Conservation (phyloP, 1,284 basidiomycete species). For the Tilletia setariae region DNA sequence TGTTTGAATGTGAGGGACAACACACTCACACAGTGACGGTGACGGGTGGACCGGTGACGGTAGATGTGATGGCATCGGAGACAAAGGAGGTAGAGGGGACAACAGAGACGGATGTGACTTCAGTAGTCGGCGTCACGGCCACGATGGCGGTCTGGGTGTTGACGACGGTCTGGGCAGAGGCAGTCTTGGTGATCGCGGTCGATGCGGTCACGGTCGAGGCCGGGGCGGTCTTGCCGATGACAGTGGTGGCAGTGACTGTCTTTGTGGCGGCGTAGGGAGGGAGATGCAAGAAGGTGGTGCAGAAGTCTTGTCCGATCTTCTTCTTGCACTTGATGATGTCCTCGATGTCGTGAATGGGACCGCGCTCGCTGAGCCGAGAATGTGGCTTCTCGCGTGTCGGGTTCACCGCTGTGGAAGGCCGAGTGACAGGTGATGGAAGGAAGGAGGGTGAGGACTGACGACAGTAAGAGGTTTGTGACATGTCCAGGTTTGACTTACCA, state of each 20-base stretch:
- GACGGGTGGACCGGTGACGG: neutral
- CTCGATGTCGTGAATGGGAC: neutral
- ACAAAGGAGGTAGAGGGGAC: neutral
- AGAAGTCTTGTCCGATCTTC: no score
- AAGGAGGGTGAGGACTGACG: no score
- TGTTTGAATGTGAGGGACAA: no score
- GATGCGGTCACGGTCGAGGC: neutral
- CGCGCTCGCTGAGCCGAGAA: no score
- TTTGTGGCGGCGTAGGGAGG: constrained; percentile 4
- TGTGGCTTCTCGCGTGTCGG: no score
- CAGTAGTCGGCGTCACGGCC: neutral
- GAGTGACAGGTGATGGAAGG: no score
- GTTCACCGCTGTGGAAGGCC: no score
- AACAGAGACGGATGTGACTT: no score
- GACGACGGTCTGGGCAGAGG: neutral
- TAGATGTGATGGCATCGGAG: neutral
- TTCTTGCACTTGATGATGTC: neutral
- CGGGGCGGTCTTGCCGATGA: neutral
- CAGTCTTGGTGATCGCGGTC: neutral
- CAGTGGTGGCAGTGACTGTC: neutral
- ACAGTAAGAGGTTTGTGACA: no score
- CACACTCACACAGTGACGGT: no score
- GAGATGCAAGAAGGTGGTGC: neutral
- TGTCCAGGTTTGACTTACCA: no score
- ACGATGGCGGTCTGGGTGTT: neutral